Base-by-base conservation (phyloP, 2,329 filamentous ascomycete genomes). In the Pleomassaria siparia region DNA sequence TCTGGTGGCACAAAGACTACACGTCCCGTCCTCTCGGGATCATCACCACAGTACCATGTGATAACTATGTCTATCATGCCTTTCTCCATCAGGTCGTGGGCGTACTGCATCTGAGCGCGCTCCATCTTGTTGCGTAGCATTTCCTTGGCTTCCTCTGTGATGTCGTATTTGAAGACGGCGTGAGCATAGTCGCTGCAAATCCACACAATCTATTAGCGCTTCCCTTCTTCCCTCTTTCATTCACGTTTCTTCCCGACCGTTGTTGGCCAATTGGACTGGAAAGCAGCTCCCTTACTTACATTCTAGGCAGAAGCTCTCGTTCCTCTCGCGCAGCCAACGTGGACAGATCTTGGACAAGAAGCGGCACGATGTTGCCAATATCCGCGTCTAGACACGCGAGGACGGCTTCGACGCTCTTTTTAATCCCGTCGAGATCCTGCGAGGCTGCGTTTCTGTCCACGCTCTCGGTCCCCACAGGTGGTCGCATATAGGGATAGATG, bases 111-210 rank as follows among this genome's bases (percentile, higher is more conserved):
- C 18, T 49, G 47, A 12, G 49, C 49, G 1, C 40, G 39, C 26
- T 45, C 9, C 33, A 53, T 49, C 32, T 56, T 53, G 12, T 40
- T 15, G 9, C 12, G 28, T 4, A 55, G 22, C 50, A 55, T 55
- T 18, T 12, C 29, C n/a, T 44, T 36, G 45, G 50, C 50, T 7
- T 37, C 39, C 9, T 28, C 26, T 10, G 18, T 36, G 16, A 52
- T 46, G 24, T 25, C 15, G 5, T 40, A 22, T 6, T 16, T 18
- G 26, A 33, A 50, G 20, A 32, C n/a, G 2, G 44, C 16, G 2
- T 41, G 24, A 15, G 41, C 30, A 36, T 45, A 44, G 33, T 53
- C 50, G 28, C 50, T 55, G 25, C 13, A 30, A 11, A 41, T 8
- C 28, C 28, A 13, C 7, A 16, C 20, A 9, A 35, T 7, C 25